These are phyloP conservation scores for Zygnema cylindricum DNA, from an alignment of 139 green algal genomes.

Conservation along the genomic window DNA sequence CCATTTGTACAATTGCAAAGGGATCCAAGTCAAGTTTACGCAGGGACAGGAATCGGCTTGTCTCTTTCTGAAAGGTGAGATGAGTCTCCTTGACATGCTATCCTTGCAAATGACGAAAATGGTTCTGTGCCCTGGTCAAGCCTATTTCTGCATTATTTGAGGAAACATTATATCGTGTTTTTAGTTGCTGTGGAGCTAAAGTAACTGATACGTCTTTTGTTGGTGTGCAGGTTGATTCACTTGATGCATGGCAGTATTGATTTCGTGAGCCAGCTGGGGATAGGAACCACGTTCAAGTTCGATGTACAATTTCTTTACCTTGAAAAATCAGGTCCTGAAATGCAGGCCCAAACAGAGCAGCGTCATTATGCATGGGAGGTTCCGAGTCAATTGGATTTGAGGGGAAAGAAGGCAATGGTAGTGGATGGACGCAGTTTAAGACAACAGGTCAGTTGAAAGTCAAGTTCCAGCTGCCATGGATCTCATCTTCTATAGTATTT, in stretches of 20 bases:
- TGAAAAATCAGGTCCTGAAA: not conserved
- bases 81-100: no score
- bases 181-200: no score
- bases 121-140: no score
- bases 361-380: not conserved
- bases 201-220: no score
- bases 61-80: conserved; percentile 37
- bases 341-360: not conserved
- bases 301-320: not conserved
- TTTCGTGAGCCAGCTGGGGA: conserved; percentile 16
- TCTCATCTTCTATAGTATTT: no score
- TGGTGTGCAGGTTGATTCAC: conserved; percentile 5
- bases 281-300: conserved; percentile 44
- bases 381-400: not conserved
- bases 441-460: not conserved
- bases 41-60: conserved; percentile 42
- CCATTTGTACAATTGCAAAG: conserved; percentile 34
- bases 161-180: no score
- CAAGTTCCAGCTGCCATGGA: no score
- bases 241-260: conserved; percentile 29
- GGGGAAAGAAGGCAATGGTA: not conserved
- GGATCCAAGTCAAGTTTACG: no score
- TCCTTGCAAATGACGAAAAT: no score
- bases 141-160: no score
- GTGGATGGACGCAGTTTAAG: not conserved